Base-by-base conservation (phyloP, 2,329 filamentous ascomycete species). In the Xylaria sp. region DNA sequence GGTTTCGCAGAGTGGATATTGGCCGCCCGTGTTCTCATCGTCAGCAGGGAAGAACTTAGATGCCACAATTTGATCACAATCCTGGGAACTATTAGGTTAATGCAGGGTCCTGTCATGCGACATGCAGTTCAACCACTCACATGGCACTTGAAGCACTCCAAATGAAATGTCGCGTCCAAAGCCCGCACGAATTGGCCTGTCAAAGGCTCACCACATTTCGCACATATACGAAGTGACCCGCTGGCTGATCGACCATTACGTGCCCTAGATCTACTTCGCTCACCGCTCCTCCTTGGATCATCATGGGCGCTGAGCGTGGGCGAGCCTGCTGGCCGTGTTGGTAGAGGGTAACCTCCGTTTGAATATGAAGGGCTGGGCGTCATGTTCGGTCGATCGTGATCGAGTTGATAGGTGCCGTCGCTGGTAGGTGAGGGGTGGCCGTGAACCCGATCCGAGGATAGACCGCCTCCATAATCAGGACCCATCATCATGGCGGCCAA, bases 41-140 rank as follows among this genome's bases (percentile, higher is more conserved):
- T 97, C 94, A 7, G 96, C 92, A 1, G 95, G 95, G 78, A 99
- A 99, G 85, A 99, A 99, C 74, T 99, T 99, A 55, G 94, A 97
- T 43, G 95, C 95, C 38, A 99, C 95, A 64, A 98, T 96, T 77
- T 97, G 91, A 69, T 92, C 92, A 74, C 95, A 99, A 76, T 99
- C 95, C 94, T 98, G 75, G n/a, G 47, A 58, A 61, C 51, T 62
- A 57, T 61, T 38, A 15, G 38, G 43, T 67, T 58, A 67, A 52
- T 63, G 37, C 25, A 38, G 51, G 23, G 43, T 23, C 37, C 43
- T 52, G 38, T 19, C 40, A 53, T 40, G 43, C 28, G 25, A 42
- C 17, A 47, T 45, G n/a, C 17, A 55, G 42, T 25, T 47, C 43
- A 61, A 64, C 37, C 50, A 84, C 88, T 80, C 86, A 97, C 94